These are phyloP conservation scores for Rhinocladiella mackenziei DNA, from an alignment of 2,329 filamentous ascomycete species.

Conservation along the genomic window DNA sequence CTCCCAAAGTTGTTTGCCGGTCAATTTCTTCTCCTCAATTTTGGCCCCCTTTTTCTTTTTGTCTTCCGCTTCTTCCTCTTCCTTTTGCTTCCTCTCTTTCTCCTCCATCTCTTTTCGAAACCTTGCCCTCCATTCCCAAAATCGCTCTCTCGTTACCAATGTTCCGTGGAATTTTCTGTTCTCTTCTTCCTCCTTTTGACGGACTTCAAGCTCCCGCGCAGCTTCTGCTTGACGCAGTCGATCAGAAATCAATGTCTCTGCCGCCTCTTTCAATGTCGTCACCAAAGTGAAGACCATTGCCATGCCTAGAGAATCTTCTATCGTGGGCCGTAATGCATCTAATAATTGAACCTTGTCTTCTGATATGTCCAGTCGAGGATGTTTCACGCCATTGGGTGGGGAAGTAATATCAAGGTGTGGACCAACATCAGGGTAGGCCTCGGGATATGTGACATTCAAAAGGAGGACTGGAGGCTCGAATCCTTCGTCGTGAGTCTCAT, in stretches of 20 bases:
- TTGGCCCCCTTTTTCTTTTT: conserved; percentile 73
- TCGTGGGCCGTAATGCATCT: conserved; percentile 64
- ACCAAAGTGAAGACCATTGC: conserved; percentile 95
- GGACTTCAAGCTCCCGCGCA: conserved; percentile 50
- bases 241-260: conserved; percentile 77
- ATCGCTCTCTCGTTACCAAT: conserved; percentile 79
- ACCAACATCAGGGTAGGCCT: conserved; percentile 81
- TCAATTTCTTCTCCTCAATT: conserved; percentile 59
- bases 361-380: conserved; percentile 72
- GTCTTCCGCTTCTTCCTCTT: conserved; percentile 74
- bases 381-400: conserved; percentile 64
- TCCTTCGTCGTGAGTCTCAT: conserved; percentile 58
- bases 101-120: conserved; percentile 82
- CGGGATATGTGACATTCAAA: conserved; percentile 84
- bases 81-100: conserved; percentile 61
- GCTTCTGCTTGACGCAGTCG: conserved; percentile 62
- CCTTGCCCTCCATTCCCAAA: conserved; percentile 72
- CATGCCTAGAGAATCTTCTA: conserved; percentile 93
- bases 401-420: conserved; percentile 76
- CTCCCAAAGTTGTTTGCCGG: conserved; percentile 76
- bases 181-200: conserved; percentile 75
- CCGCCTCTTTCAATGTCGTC: conserved; percentile 79
- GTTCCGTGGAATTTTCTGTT: conserved; percentile 96
- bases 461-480: conserved; percentile 65
- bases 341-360: conserved; percentile 75